These are phyloP conservation scores for Hyaloperonospora brassicae DNA, from an alignment of 352 stramenopile genomes.

Conservation along the genomic window DNA sequence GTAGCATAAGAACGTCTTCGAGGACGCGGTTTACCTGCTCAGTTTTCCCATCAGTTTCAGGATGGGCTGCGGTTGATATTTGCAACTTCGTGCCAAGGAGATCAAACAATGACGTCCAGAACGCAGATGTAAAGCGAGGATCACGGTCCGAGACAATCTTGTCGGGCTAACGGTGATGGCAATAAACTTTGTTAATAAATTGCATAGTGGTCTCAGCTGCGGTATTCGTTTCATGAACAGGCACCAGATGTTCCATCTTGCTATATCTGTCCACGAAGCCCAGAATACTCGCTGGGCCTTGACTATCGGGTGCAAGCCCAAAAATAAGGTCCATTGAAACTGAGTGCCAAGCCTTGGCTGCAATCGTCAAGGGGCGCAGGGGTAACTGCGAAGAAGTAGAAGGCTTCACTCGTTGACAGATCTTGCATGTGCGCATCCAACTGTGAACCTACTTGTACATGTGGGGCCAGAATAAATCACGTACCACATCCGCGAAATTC, in stretches of 20 bases:
- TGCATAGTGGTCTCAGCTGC: conserved; percentile 11
- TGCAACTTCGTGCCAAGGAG: neutral
- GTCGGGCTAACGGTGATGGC: conserved; percentile 8
- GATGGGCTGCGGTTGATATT: neutral
- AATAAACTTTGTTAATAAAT: conserved; percentile 19
- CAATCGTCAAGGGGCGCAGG: neutral
- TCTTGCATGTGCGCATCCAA: too few species aligned
- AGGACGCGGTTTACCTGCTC: neutral
- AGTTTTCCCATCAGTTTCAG: neutral
- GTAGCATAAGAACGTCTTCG: conserved; percentile 1
- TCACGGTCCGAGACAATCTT: conserved; percentile 7
- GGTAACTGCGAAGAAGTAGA: neutral
- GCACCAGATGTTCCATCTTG: conserved; percentile 22
- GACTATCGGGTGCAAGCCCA: neutral
- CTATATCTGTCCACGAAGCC: conserved; percentile 27
- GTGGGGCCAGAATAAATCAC: neutral
- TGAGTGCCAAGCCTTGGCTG: neutral
- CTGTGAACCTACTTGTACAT: neutral
- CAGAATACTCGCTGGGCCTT: neutral
- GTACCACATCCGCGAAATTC: conserved; percentile 4
- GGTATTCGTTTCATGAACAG: conserved; percentile 4
- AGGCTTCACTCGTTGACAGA: too few species aligned
- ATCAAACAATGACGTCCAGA: neutral
- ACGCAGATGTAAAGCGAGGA: conserved; percentile 3
- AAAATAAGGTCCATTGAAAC: neutral